phyloP scores from a whole-genome alignment of 1,284 basidiomycete genomes.

The Ganoderma sp. region DNA sequence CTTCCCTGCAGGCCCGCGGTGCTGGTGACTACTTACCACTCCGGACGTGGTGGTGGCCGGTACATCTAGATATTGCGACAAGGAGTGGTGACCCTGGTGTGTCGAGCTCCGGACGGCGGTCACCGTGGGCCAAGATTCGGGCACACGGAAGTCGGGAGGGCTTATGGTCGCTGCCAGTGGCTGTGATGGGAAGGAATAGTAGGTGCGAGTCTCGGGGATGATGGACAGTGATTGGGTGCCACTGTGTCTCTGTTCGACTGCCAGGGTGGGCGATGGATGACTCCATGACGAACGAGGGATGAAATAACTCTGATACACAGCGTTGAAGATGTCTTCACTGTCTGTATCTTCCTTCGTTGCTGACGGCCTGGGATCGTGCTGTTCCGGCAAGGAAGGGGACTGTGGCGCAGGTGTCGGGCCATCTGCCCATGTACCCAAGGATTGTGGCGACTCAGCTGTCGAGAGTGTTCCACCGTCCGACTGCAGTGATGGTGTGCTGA shows the following conservation, averaged over 20 bases:
- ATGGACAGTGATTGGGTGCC: not conserved
- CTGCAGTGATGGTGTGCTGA: not conserved
- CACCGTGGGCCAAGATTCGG: not conserved
- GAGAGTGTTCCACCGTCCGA: not conserved
- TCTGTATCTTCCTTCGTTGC: no score
- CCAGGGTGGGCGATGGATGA: not conserved
- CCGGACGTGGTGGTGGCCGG: not conserved
- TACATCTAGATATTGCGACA: no score
- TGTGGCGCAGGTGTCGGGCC: not conserved
- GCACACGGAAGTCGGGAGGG: not conserved
- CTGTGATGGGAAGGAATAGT: no score
- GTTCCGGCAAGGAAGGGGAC: not conserved
- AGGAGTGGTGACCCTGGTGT: not conserved
- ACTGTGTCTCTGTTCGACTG: not conserved
- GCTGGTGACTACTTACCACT: not conserved
- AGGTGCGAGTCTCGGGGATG: not conserved
- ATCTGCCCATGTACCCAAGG: not conserved
- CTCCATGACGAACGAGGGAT: not conserved
- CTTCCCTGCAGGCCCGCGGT: not conserved
- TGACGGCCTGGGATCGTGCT: not conserved
- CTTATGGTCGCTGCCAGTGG: no score
- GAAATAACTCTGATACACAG: not conserved
- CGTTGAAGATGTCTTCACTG: not conserved
- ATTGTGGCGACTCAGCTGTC: not conserved
- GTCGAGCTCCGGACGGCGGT: not conserved